Base-by-base conservation (phyloP, 129 eudicot genomes). In the Flaveria linearis region DNA sequence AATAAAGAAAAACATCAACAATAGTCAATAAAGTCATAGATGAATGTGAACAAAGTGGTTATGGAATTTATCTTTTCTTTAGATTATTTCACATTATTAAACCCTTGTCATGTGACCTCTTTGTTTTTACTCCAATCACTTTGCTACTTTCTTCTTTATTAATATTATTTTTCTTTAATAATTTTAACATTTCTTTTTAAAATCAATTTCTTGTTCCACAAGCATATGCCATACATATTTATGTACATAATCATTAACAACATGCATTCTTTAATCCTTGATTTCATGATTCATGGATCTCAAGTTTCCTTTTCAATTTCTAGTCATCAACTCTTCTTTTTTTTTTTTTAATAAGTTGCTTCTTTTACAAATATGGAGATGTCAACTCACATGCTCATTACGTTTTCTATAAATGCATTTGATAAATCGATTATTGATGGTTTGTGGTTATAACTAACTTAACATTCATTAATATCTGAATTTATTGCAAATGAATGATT, bases 191-290 rank as follows among this genome's bases (percentile, higher is more conserved):
- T 15, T 63, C 41, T 36, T 53, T 55, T 7, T 20, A 1, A 3
- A 46, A 3, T 22, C 17, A 36, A 30, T 72, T 53, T 17, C 77
- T 73, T 73, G 68, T 15, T 11, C 18, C 13, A 18, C 68, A 73
- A 73, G 77, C 77, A 39, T 55, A 73, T 73, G 53, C 16, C 52
- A 53, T 57, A 62, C 69, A 46, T 46, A 17, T 72, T 5, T 53
- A 72, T 11, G 67, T 17, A 55, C 77, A 73, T 22, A 17, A 73
- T 73, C 20, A 56, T 56, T 39, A 20, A 73, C 52, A 41, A 17
- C 41, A 55, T 39, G 77, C 39, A 22, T 56, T 23, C 22, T 57
- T 73, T 56, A 39, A 56, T 73, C 51, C 66, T 55, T 73, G 67
- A 18, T 22, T 56, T 73, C 55, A 39, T 36, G 7, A 56, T 56